These are phyloP conservation scores for Intubia oerlemansii DNA, from an alignment of 2,329 filamentous ascomycete genomes.

Conservation along the genomic window DNA sequence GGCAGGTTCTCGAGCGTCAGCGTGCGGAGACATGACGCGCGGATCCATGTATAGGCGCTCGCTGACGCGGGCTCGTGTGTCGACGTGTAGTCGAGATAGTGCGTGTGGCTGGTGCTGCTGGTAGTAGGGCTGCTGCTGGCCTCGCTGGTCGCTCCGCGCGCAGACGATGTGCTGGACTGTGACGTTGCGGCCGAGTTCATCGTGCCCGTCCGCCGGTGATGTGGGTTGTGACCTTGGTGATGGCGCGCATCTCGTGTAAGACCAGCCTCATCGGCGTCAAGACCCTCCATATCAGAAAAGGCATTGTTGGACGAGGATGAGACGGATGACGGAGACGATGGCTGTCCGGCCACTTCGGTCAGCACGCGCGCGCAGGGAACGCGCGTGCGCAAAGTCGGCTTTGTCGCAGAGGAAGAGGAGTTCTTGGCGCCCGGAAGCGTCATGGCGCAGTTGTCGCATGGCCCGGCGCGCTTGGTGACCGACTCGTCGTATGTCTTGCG, in stretches of 20 bases:
- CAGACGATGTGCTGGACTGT: constrained; percentile 30
- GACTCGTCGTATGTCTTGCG: constrained; percentile 42
- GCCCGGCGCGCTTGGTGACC: constrained; percentile 39
- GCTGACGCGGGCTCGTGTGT: constrained; percentile 41
- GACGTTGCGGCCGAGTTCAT: constrained; percentile 24
- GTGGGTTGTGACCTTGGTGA: no score
- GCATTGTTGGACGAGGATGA: background rate
- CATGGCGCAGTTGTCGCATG: constrained; percentile 48
- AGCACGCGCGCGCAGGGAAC: constrained; percentile 37
- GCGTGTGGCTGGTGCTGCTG: constrained; percentile 25
- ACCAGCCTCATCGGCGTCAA: no score
- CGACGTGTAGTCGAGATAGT: constrained; percentile 47
- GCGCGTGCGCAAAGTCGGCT: constrained; percentile 37
- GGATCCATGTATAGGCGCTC: constrained; percentile 43
- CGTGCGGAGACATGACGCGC: constrained; percentile 43
- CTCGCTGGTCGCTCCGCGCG: constrained; percentile 10
- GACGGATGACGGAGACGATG: no score
- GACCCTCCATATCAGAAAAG: background rate
- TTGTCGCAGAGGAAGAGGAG: constrained; percentile 6
- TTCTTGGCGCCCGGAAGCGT: constrained; percentile 32
- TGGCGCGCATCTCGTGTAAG: no score
- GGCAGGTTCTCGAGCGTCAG: constrained; percentile 46
- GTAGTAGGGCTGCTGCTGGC: background rate
- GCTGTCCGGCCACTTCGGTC: no score
- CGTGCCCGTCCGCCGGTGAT: constrained; percentile 19